These are phyloP conservation scores for Neospermospora avenae DNA, from an alignment of 2,329 filamentous ascomycete species.

Conservation along the genomic window DNA sequence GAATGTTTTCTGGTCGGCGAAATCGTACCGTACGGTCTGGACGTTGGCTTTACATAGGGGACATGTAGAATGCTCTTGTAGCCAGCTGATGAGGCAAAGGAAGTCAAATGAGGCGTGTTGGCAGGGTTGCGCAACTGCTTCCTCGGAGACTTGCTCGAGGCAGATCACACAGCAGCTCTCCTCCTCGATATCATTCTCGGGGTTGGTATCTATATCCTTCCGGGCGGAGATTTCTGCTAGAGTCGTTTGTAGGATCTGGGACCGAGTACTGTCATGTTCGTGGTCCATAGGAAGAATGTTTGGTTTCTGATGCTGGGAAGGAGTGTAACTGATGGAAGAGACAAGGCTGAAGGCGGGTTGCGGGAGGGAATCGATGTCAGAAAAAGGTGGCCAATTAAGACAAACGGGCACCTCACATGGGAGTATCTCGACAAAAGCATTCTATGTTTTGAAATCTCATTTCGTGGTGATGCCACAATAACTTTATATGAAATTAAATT, in stretches of 20 bases:
- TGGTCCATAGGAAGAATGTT: conserved; percentile 31
- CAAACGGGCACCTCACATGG: no score
- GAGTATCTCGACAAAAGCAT: no score
- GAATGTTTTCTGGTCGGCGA: conserved; percentile 44
- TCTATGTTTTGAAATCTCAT: no score
- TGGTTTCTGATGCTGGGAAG: background rate
- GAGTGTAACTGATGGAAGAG: background rate
- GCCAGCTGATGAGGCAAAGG: conserved; percentile 78
- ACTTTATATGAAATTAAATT: no score
- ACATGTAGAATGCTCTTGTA: conserved; percentile 68
- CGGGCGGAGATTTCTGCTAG: conserved; percentile 40
- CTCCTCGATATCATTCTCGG: conserved; percentile 29
- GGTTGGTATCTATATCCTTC: conserved; percentile 24
- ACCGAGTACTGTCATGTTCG: conserved; percentile 40
- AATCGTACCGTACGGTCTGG: conserved; percentile 62
- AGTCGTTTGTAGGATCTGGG: conserved; percentile 43
- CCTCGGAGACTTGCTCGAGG: conserved; percentile 70
- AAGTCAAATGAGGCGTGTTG: conserved; percentile 81
- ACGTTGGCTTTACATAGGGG: conserved; percentile 70
- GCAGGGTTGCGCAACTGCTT: conserved; percentile 72
- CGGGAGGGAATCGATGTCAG: no score
- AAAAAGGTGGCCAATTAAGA: no score
- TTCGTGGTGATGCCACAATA: no score
- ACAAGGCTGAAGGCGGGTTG: background rate
- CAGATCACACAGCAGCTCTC: conserved; percentile 78